Percentiles rank a stretch among this genome's conserved stretches.
These are phyloP conservation scores for barrel medic (Medicago truncatula) DNA, from an alignment of 306 rosid species.

Conservation along the genomic window DNA sequence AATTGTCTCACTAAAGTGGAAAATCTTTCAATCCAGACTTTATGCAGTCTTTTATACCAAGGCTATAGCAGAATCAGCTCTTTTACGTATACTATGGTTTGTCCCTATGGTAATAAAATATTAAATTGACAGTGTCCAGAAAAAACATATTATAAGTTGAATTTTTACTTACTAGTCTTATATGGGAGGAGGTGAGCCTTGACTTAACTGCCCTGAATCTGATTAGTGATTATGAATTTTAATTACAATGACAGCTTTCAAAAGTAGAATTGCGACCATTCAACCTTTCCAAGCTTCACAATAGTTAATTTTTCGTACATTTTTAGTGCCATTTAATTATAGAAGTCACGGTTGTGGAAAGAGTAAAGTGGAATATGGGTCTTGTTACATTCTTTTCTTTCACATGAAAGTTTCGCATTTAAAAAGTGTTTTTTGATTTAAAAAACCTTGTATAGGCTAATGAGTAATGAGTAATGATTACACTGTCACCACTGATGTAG, in stretches of 20 bases:
- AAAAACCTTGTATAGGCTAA: background rate
- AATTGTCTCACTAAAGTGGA: too few relatives aligned
- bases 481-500: background rate
- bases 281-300: constrained; percentile 1
- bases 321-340: constrained; percentile 4
- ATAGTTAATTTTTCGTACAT: background rate
- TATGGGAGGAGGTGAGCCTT: background rate
- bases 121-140: constrained; percentile 9
- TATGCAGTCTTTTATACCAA: background rate
- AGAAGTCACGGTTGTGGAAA: constrained; percentile 12
- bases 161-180: constrained; percentile 19
- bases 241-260: background rate
- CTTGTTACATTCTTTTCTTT: constrained; percentile 10
- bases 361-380: constrained; percentile 8
- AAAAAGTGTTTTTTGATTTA: background rate
- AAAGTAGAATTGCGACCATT: constrained; percentile 8
- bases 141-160: background rate
- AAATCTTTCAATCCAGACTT: background rate
- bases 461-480: background rate
- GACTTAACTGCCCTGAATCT: background rate
- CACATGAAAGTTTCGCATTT: background rate
- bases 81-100: background rate
- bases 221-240: constrained; percentile 5
- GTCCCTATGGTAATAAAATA: background rate
- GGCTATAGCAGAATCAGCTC: background rate